A percentile compares a stretch with the other conserved stretches of the same genome.
These are phyloP conservation scores for Ophiognomonia clavigignenti-juglandacearum DNA, from an alignment of 2,329 filamentous ascomycete genomes.

Conservation along the genomic window DNA sequence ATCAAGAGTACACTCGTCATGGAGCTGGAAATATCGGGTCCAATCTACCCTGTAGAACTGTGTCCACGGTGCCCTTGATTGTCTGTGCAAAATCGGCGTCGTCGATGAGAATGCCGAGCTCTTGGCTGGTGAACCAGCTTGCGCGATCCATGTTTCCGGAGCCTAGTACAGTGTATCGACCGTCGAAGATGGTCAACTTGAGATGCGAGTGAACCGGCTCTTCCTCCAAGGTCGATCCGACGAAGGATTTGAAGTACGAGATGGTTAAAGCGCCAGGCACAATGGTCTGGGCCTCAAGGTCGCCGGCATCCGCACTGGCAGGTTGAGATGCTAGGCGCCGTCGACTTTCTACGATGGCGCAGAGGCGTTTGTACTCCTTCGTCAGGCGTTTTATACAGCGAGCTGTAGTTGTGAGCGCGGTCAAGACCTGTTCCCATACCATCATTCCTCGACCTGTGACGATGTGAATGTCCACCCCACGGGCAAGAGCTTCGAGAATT, in stretches of 20 bases:
- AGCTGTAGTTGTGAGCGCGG: conserved; percentile 68
- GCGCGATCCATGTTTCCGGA: conserved; percentile 83
- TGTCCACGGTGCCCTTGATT: conserved; percentile 26
- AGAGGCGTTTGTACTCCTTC: conserved; percentile 39
- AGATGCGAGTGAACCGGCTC: conserved; percentile 72
- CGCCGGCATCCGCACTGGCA: conserved; percentile 20
- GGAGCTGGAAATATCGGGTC: conserved; percentile 22
- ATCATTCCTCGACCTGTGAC: conserved; percentile 67
- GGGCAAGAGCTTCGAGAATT: conserved; percentile 54
- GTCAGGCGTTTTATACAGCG: conserved; percentile 58
- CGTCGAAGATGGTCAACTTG: conserved; percentile 72
- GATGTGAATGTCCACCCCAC: conserved; percentile 65
- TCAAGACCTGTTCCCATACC: conserved; percentile 76
- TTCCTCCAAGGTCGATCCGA: conserved; percentile 27
- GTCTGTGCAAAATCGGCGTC: conserved; percentile 26
- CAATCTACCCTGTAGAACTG: conserved; percentile 30
- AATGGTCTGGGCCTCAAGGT: conserved; percentile 37
- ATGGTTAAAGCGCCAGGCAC: conserved; percentile 48
- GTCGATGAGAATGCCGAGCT: conserved; percentile 63
- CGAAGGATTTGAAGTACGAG: conserved; percentile 48
- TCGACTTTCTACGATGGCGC: background rate
- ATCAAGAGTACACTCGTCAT: background rate
- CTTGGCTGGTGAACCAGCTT: conserved; percentile 83
- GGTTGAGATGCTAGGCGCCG: conserved; percentile 24
- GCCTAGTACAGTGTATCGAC: conserved; percentile 62